Conservation (phyloP, 2,329 filamentous ascomycete genomes). For the Hypoxylon rubiginosum region DNA sequence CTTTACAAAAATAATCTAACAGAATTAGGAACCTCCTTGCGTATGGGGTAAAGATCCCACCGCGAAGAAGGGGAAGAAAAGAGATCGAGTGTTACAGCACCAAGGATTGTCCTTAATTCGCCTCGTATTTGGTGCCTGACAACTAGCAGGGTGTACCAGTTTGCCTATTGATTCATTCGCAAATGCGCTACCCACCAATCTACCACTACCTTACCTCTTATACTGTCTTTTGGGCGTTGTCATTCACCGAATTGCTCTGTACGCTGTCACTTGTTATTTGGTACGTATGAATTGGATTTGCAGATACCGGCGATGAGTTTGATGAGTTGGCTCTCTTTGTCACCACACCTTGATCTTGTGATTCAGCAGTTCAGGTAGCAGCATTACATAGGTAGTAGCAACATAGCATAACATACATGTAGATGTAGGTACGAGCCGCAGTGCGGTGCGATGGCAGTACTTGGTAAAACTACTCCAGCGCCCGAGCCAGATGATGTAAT, state of each 20-base stretch:
- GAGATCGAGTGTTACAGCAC: constrained; percentile 25
- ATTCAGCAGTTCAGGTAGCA: constrained; percentile 1
- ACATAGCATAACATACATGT: background rate
- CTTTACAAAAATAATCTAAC: constrained; percentile 8
- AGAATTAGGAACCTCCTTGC: background rate
- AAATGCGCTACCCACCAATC: constrained; percentile 19
- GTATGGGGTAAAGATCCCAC: constrained; percentile 20
- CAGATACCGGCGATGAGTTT: constrained; percentile 21
- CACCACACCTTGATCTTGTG: constrained; percentile 36
- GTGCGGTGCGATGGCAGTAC: constrained; percentile 18
- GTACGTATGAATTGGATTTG: constrained; percentile 26
- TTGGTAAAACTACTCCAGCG: constrained; percentile 22
- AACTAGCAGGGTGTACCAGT: constrained; percentile 33
- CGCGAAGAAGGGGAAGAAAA: background rate
- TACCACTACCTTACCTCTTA: constrained; percentile 22
- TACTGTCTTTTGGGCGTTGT: constrained; percentile 18
- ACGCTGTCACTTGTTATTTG: constrained; percentile 35
- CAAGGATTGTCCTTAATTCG: constrained; percentile 30
- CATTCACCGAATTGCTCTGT: constrained; percentile 37
- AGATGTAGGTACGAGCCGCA: constrained; percentile 30
- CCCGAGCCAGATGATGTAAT: constrained; percentile 42
- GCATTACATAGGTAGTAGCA: constrained; percentile 17
- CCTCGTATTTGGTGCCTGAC: constrained; percentile 41
- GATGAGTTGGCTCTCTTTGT: constrained; percentile 39
- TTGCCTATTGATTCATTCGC: constrained; percentile 28